Evolutionary conservation across 129 eudicot genomes (phyloP), one percentile per base, ranked within the genome.

Genomic region (Apium graveolens): DNA sequence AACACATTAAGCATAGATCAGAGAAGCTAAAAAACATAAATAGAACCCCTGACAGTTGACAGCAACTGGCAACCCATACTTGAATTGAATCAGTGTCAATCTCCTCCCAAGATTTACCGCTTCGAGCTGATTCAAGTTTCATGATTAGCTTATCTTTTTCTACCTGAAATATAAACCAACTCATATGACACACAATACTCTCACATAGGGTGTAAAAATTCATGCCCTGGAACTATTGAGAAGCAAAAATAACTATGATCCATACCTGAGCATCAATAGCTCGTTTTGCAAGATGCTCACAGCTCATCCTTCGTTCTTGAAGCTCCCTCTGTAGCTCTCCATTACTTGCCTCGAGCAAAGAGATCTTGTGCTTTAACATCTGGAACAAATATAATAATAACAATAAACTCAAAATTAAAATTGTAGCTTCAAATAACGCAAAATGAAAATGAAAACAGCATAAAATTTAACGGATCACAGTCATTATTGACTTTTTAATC

Each of bases 191-290:
- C 31, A 68, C 13, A 38, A 18, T 20, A 44, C 37, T 24, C 24
- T 37, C 29, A 24, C 32, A 81, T 11, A 65, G 20, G 1, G 14
- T 0, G 8, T 12, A 18, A 2, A 42, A 74, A 35, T 16, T 31
- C 35, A 21, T 72, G 42, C 34, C 53, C 18, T 12, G 17, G 42
- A 72, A 39, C 43, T 24, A 81, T 68, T 21, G 2, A 70, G 43
- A n/a, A 66, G 29, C 0, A 14, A 55, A 29, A n/a, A 57, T 60
- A 12, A 17, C 72, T 60, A 76, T 37, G 75, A 35, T 46, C 82
- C 88, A 80, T 60, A 92, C 99, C 90, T 96, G 97, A 78, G 99
- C 99, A 53, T 90, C 92, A 65, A 86, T 82, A 79, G 95, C 92
- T 81, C 89, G 94, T 78, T 90, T 91, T 17, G 89, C 76, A 74